phyloP scores from a whole-genome alignment of 2,329 filamentous ascomycete species.

The Colletotrichum costaricense region DNA sequence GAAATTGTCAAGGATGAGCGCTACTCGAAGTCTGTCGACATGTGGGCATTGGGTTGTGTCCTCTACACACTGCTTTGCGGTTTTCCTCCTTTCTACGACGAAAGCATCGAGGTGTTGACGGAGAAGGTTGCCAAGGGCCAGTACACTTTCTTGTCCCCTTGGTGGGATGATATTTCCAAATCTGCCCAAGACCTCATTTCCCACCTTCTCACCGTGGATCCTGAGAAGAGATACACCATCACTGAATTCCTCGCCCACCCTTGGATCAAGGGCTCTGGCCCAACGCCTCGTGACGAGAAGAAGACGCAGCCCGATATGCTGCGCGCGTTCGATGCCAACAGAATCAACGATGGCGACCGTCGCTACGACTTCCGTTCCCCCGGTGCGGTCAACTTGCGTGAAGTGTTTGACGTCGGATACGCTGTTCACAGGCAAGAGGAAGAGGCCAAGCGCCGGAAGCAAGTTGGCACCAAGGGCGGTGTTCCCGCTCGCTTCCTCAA shows the following conservation, averaged over 20 bases:
- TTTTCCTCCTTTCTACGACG: conserved; percentile 98
- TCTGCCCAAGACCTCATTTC: conserved; percentile 93
- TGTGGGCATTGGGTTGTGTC: conserved; percentile 98
- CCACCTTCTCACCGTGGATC: conserved; percentile 93
- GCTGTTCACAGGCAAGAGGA: conserved; percentile 97
- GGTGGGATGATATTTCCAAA: conserved; percentile 99
- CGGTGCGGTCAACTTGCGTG: conserved; percentile 92
- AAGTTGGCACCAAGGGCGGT: conserved; percentile 78
- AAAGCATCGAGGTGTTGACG: conserved; percentile 95
- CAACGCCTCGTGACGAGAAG: conserved; percentile 69
- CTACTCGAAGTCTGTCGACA: conserved; percentile 98
- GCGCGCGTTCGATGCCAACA: conserved; percentile 67
- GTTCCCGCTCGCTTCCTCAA: conserved; percentile 64
- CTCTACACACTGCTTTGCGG: conserved; percentile 96
- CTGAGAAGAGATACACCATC: conserved; percentile 94
- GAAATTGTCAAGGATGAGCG: conserved; percentile 99
- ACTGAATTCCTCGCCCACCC: conserved; percentile 93
- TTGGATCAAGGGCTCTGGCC: conserved; percentile 81
- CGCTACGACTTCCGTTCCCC: conserved; percentile 95
- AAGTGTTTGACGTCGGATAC: conserved; percentile 98
- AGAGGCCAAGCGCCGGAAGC: conserved; percentile 90
- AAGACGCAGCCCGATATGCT: conserved; percentile 60
- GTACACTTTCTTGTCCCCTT: conserved; percentile 97
- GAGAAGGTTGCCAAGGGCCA: conserved; percentile 98
- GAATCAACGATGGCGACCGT: conserved; percentile 68